phyloP scores from a whole-genome alignment of 805 yeast genomes.

The Saccharomycopsis oosterbeekiorum region DNA sequence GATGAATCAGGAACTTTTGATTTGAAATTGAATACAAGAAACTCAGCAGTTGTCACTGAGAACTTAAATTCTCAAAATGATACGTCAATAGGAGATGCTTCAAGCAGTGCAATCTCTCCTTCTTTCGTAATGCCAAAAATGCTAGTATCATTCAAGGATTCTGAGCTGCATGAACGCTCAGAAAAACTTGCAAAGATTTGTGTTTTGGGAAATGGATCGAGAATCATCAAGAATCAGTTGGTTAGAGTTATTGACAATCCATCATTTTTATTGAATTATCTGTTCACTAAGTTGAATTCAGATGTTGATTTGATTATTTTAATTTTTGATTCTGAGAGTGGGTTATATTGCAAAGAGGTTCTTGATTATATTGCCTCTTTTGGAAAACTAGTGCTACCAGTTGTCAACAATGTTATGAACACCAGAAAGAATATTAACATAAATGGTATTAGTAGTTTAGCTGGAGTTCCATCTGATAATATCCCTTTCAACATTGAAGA shows the following conservation, averaged over 20 bases:
- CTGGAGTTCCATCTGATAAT: not conserved
- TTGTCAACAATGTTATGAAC: conserved; percentile 4
- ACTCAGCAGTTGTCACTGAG: not conserved
- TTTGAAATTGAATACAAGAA: conserved; percentile 15
- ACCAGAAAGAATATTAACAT: not conserved
- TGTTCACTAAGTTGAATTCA: conserved; percentile 17
- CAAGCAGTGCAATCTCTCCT: conserved; percentile 3
- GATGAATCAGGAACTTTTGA: conserved; percentile 19
- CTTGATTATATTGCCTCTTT: conserved; percentile 12
- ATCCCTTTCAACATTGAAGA: conserved; percentile 9
- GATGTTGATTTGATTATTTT: conserved; percentile 14
- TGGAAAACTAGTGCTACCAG: conserved; percentile 13
- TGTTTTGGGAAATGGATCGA: conserved; percentile 15
- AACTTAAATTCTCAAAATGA: not conserved
- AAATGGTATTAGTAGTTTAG: not conserved
- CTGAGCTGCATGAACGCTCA: not conserved
- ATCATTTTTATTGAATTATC: conserved; percentile 5
- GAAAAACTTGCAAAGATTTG: conserved; percentile 7
- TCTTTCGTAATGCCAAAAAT: conserved; percentile 18
- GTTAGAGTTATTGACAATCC: not conserved
- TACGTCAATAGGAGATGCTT: not conserved
- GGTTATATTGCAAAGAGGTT: conserved; percentile 15
- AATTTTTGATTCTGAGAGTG: conserved; percentile 16
- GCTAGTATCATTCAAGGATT: conserved; percentile 5
- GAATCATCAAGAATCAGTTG: conserved; percentile 9